Conservation (phyloP, 768 basidiomycete genomes). For the Mycena sanguinolenta region DNA sequence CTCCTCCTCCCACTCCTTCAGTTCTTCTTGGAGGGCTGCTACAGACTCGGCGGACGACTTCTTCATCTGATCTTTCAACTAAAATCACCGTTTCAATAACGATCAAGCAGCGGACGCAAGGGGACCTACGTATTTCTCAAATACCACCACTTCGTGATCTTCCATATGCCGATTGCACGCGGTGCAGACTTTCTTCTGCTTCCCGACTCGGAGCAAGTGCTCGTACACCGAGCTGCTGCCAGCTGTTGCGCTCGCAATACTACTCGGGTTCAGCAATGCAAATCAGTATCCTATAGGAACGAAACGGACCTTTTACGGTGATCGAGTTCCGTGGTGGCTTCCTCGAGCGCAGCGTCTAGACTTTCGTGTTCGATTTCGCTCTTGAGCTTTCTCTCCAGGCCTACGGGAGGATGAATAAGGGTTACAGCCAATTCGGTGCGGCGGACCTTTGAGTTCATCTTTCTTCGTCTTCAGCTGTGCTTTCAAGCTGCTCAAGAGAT, state of each 20-base stretch:
- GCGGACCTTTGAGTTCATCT: constrained; percentile 73
- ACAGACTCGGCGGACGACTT: constrained; percentile 64
- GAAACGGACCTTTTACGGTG: constrained; percentile 57
- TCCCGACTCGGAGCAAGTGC: constrained; percentile 67
- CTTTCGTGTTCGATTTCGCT: constrained; percentile 54
- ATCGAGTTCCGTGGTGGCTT: constrained; percentile 59
- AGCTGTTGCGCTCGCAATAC: constrained; percentile 44
- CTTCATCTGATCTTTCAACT: constrained; percentile 78
- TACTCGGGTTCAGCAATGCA: constrained; percentile 30
- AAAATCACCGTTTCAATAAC: constrained; percentile 11
- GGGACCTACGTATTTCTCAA: constrained; percentile 77
- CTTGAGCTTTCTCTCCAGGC: constrained; percentile 61
- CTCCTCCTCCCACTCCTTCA: constrained; percentile 72
- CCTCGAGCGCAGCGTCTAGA: constrained; percentile 64
- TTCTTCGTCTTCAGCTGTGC: constrained; percentile 72
- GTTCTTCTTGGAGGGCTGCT: constrained; percentile 58
- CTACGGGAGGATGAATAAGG: constrained; percentile 46
- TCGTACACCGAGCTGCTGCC: constrained; percentile 63
- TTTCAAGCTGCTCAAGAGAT: constrained; percentile 70
- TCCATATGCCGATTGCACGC: constrained; percentile 82
- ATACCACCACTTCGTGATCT: constrained; percentile 61
- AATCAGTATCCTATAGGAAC: neutral
- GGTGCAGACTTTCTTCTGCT: constrained; percentile 75
- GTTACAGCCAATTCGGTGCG: neutral
- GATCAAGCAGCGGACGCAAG: neutral